Conservation (phyloP, 2,329 filamentous ascomycete species). For the Fonsecaea erecta region DNA sequence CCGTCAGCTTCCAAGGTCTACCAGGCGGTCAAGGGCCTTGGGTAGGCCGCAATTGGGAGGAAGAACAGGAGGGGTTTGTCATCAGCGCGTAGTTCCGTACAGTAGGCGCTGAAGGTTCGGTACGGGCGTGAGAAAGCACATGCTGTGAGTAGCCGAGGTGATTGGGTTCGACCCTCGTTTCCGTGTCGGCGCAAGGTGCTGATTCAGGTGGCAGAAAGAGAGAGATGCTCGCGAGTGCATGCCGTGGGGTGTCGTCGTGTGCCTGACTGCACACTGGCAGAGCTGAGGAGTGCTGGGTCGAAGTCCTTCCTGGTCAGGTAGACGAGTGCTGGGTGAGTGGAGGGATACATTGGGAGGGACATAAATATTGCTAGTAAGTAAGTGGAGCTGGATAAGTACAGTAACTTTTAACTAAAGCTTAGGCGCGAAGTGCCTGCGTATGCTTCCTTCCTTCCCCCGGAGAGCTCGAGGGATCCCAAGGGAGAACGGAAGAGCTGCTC, state of each 20-base stretch:
- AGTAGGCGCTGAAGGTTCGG: background rate
- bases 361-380: too few species aligned
- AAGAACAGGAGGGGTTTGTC: background rate
- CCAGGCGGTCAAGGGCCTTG: background rate
- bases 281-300: too few species aligned
- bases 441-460: too few species aligned
- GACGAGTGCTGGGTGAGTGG: too few species aligned
- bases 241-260: background rate
- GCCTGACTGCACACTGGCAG: background rate
- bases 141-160: background rate
- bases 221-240: background rate
- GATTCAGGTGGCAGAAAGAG: background rate
- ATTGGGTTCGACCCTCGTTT: slow-evolving; percentile 4
- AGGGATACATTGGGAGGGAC: too few species aligned
- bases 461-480: too few species aligned
- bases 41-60: background rate
- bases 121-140: slow-evolving; percentile 5
- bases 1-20: background rate
- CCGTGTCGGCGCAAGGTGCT: background rate
- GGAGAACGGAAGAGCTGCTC: background rate
- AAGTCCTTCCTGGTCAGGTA: too few species aligned
- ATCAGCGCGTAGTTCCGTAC: background rate
- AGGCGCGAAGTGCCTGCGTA: background rate
- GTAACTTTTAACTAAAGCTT: too few species aligned
- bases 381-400: background rate